These are phyloP conservation scores for Potentilla sterilis DNA, from an alignment of 306 rosid genomes.

Conservation along the genomic window DNA sequence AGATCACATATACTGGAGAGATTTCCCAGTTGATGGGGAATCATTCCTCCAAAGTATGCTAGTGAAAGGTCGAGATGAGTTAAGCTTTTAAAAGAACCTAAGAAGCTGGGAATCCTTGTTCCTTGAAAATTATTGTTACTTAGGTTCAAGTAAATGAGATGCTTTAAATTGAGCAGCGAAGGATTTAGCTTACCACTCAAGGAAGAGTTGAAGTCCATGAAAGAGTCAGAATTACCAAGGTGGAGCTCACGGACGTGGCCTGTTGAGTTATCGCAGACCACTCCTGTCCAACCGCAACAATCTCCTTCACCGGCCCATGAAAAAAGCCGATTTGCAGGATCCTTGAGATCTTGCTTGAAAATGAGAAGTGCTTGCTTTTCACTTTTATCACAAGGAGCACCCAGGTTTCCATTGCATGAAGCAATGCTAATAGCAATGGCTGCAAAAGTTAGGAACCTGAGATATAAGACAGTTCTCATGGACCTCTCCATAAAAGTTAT, in stretches of 20 bases:
- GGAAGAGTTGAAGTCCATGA: not conserved
- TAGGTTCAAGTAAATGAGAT: conserved; percentile 18
- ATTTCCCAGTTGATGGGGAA: conserved; percentile 26
- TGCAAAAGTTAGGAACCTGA: not conserved
- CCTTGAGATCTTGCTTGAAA: not conserved
- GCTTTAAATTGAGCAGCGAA: conserved; percentile 10
- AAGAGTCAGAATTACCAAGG: not conserved
- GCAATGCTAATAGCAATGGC: no score
- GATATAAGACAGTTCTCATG: not conserved
- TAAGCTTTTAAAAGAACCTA: conserved; percentile 16
- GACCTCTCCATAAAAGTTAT: no score
- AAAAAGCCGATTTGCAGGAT: not conserved
- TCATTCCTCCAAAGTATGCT: not conserved
- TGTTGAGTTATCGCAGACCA: not conserved
- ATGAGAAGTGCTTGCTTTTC: not conserved
- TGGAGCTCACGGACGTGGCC: conserved; percentile 4
- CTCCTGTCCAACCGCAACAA: conserved; percentile 20
- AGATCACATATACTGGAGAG: conserved; percentile 9
- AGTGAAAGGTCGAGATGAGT: not conserved
- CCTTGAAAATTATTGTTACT: conserved; percentile 5
- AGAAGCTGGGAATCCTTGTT: conserved; percentile 22
- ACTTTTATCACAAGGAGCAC: not conserved
- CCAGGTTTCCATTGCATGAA: not conserved
- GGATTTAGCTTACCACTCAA: conserved; percentile 18
- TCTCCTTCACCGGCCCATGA: not conserved